Percentiles rank a stretch among this genome's conserved stretches.
phyloP scores from a whole-genome alignment of 345 rosid species.

The Eucalyptus microcorys region DNA sequence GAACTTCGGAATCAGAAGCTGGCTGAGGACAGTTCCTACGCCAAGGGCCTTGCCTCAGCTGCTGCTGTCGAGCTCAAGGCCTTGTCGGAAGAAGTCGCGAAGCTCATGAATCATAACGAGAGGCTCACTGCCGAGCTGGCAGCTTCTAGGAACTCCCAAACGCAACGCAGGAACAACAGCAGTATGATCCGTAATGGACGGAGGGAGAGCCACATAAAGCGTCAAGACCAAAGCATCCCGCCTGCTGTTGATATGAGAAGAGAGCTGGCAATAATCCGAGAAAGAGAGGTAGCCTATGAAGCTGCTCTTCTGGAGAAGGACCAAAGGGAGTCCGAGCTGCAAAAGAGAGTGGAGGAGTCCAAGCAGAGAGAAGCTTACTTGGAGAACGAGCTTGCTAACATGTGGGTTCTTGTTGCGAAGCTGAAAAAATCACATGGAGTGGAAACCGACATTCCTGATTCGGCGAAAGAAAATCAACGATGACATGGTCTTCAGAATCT shows the following conservation, averaged over 20 bases:
- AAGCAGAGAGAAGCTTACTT: conserved; percentile 90
- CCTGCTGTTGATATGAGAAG: conserved; percentile 53
- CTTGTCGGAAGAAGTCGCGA: conserved; percentile 90
- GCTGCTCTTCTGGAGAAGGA: conserved; percentile 75
- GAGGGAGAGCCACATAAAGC: conserved; percentile 45
- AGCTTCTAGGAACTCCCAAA: conserved; percentile 42
- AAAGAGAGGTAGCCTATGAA: conserved; percentile 80
- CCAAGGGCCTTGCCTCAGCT: conserved; percentile 98
- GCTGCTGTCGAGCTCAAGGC: conserved; percentile 99
- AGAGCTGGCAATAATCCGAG: conserved; percentile 66
- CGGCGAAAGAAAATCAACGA: conserved; percentile 8
- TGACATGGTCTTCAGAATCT: not conserved
- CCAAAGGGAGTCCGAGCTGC: conserved; percentile 70
- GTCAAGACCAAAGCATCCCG: conserved; percentile 51
- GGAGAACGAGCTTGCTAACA: conserved; percentile 96
- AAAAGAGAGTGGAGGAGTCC: conserved; percentile 77
- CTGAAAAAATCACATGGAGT: conserved; percentile 58
- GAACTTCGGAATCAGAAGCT: conserved; percentile 71
- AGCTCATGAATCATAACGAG: conserved; percentile 92
- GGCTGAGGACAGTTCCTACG: conserved; percentile 91
- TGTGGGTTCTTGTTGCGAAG: conserved; percentile 98
- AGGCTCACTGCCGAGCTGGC: conserved; percentile 59
- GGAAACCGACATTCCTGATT: conserved; percentile 30
- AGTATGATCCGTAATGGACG: conserved; percentile 52
- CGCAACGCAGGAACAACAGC: conserved; percentile 35